These are phyloP conservation scores for Sporobolomyces phaffii DNA, from an alignment of 768 basidiomycete species.

Conservation along the genomic window DNA sequence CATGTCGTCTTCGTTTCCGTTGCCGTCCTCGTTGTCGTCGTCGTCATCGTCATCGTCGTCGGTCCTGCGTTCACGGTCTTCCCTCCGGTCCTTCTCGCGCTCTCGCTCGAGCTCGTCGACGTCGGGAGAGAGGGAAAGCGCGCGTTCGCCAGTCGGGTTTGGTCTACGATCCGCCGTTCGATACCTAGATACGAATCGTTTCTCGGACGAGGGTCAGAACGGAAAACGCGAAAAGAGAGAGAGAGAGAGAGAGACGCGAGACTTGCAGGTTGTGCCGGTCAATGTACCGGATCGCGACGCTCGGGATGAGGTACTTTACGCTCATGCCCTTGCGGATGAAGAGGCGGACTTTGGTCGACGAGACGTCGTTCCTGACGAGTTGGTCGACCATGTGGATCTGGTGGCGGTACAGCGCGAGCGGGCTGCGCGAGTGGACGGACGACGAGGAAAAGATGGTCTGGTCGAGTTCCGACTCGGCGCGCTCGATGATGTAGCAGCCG, in stretches of 20 bases:
- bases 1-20: too few species aligned
- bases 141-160: too few species aligned
- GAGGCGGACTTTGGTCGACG: conserved; percentile 74
- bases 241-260: background rate
- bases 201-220: too few species aligned
- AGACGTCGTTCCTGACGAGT: conserved; percentile 50
- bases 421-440: conserved; percentile 44
- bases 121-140: background rate
- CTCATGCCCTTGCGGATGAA: conserved; percentile 52
- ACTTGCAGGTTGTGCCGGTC: conserved; percentile 60
- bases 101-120: background rate
- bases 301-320: conserved; percentile 74
- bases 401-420: conserved; percentile 52
- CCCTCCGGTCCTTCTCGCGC: background rate
- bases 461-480: conserved; percentile 73
- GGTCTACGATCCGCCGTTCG: background rate
- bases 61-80: background rate
- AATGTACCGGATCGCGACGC: conserved; percentile 89
- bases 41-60: too few species aligned
- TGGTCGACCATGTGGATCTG: conserved; percentile 50
- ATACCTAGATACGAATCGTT: background rate
- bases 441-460: conserved; percentile 42
- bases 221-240: too few species aligned
- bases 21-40: too few species aligned
- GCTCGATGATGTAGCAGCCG: conserved; percentile 90